Evolutionary conservation across 2,329 filamentous ascomycete species (phyloP), one percentile per base, ranked within the genome.

Genomic region (Colletotrichum coccodes): DNA sequence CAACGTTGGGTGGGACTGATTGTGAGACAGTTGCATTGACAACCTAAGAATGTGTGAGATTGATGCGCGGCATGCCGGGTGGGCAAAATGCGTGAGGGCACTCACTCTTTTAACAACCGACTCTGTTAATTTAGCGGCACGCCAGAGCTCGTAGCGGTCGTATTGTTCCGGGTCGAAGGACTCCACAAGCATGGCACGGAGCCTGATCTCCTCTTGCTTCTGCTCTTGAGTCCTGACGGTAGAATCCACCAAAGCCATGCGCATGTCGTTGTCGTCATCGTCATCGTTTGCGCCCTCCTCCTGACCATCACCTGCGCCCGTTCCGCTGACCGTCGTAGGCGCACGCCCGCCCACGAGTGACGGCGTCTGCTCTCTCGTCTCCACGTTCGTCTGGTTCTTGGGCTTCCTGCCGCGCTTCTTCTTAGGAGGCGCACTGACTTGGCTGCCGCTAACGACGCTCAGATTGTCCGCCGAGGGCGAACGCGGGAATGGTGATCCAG

Each of bases 1-100:
- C 90, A 57, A 94, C 91, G 73, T 89, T 91, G 23, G 88, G 85
- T 0, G 92, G 91, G 0, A 94, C 92, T 2, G 91, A 94, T 77
- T 95, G 93, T 0, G 91, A 94, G 9, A 94, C 90, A 2, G 92
- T 94, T 67, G 92, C 91, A 75, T 95, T 95, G 76, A 94, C 91
- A 70, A 95, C 88, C 86, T 91, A 69, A 5, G 58, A 23, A 36
- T 40, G 40, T n/a, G 71, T 73, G 4, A 69, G 52, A 32, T 32
- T 38, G 11, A 18, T 30, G 9, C 30, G 6, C 14, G 14, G 7
- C 21, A 4, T 4, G n/a, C 18, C 12, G 36, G 30, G 40, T 42
- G 12, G 40, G 5, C 18, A 53, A 56, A 3, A 42, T 16, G 40
- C 6, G 30, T 7, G 34, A 40, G 54, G 21, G 34, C 28, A 78